Base-by-base conservation (phyloP, 83 land plant species). In the Thuja plicata region DNA sequence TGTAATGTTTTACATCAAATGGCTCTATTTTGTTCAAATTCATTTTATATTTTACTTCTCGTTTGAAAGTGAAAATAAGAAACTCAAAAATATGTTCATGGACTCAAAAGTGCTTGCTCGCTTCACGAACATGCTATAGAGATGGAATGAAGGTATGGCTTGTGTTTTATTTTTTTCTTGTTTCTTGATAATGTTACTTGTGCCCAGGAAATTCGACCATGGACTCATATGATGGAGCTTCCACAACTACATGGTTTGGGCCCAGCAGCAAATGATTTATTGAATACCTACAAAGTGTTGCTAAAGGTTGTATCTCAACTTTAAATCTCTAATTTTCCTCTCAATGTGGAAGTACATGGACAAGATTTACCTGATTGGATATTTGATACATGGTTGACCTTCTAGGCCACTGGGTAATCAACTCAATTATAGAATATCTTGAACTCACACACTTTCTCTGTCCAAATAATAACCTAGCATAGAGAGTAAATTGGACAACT, bases 181-280 rank as follows among this genome's bases (percentile, higher is more conserved):
- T 80, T 41, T 80, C 48, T 24, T 80, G 84, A 80, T 40, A 66
- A 41, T 43, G 48, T 80, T 41, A 40, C 48, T 80, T 80, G 45
- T 80, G 84, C 84, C 48, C 84, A 98, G 99, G 99, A 98, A 92
- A 98, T 98, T 43, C 97, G 99, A 15, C 98, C 99, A 37, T 98
- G 99, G 99, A 98, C 99, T 24, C 96, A 96, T 90, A 98, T 96
- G 96, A 98, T 98, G 99, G 99, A 98, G 88, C 95, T 98, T 21
- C 99, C 99, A 41, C 99, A 98, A 88, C 92, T 98, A 17, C 99
- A 98, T 93, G 99, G 99, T n/a, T 95, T 98, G 91, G 99, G 99
- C 19, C 97, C 99, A 57, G 99, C 99, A 34, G 99, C 99, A 50
- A 91, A 95, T 91, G 96, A 95, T 21, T 89, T 98, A 86, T 89